These are phyloP conservation scores for Thalassiosira profunda DNA, from an alignment of 108 stramenopile species.

Conservation along the genomic window DNA sequence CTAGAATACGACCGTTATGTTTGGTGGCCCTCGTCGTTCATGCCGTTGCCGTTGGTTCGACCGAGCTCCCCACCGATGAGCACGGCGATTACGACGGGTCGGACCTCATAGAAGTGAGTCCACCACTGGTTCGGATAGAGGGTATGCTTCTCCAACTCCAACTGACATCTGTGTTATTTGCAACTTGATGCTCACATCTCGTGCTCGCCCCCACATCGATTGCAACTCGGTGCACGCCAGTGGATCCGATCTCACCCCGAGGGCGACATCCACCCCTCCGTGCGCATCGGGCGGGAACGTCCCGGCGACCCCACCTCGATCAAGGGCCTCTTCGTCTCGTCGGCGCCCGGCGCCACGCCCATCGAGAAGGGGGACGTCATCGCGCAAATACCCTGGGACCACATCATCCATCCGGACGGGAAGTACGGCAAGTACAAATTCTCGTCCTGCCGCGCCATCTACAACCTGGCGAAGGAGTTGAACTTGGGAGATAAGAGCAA, in stretches of 20 bases:
- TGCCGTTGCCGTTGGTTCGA: neutral
- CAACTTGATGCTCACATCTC: neutral
- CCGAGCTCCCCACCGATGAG: slow-evolving; percentile 34
- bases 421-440: slow-evolving; percentile 18
- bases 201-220: neutral
- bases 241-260: slow-evolving; percentile 37
- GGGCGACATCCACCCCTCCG: slow-evolving; percentile 36
- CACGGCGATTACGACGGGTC: slow-evolving; percentile 48
- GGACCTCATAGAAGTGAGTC: slow-evolving; percentile 28
- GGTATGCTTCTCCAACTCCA: neutral
- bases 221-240: neutral
- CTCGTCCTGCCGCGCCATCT: slow-evolving; percentile 30
- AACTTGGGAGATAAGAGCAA: slow-evolving; percentile 34
- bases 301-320: slow-evolving; percentile 38
- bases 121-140: neutral
- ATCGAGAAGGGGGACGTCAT: slow-evolving; percentile 40
- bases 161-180: too few relatives aligned
- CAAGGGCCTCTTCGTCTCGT: slow-evolving; percentile 35
- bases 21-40: too few relatives aligned
- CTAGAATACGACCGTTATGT: too few relatives aligned
- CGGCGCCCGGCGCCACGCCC: slow-evolving; percentile 13
- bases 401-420: slow-evolving; percentile 31
- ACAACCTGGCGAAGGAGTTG: slow-evolving; percentile 42
- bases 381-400: slow-evolving; percentile 44
- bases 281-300: slow-evolving; percentile 37